Conservation (phyloP, 345 rosid genomes). For the Angophora floribunda region DNA sequence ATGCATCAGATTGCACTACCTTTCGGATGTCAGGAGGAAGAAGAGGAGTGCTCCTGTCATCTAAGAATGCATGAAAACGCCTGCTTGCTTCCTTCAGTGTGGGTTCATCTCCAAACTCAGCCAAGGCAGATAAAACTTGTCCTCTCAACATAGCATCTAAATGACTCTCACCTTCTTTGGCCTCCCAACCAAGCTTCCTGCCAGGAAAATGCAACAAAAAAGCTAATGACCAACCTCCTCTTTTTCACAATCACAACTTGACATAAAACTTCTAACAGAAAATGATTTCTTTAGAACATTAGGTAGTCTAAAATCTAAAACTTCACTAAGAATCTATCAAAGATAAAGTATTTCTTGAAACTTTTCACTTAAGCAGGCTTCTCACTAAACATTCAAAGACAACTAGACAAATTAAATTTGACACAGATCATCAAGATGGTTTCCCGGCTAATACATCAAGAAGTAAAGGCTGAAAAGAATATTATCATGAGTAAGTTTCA, state of each 20-base stretch:
- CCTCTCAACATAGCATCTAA: constrained; percentile 92
- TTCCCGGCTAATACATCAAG: not conserved
- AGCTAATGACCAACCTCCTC: not conserved
- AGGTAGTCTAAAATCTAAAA: not conserved
- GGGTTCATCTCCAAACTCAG: constrained; percentile 53
- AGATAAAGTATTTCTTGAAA: not conserved
- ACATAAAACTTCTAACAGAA: not conserved
- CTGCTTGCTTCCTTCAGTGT: constrained; percentile 56
- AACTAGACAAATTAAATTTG: not conserved
- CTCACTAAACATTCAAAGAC: not conserved
- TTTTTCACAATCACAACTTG: not conserved
- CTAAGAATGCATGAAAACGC: constrained; percentile 64
- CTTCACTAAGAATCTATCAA: not conserved
- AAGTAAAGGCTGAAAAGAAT: not conserved
- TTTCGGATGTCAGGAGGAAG: constrained; percentile 80
- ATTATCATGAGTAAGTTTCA: not conserved
- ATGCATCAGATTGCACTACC: constrained; percentile 25
- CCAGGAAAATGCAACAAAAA: not conserved
- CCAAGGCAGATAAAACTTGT: constrained; percentile 77
- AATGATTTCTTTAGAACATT: not conserved
- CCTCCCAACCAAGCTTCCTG: constrained; percentile 92
- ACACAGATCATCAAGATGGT: not conserved
- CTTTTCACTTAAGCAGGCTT: not conserved
- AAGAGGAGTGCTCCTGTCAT: constrained; percentile 73
- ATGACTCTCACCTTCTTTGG: constrained; percentile 82